Percentiles rank a stretch among this genome's conserved stretches.
phyloP scores from a whole-genome alignment of 352 stramenopile species.

The Ophiocytium majus region DNA sequence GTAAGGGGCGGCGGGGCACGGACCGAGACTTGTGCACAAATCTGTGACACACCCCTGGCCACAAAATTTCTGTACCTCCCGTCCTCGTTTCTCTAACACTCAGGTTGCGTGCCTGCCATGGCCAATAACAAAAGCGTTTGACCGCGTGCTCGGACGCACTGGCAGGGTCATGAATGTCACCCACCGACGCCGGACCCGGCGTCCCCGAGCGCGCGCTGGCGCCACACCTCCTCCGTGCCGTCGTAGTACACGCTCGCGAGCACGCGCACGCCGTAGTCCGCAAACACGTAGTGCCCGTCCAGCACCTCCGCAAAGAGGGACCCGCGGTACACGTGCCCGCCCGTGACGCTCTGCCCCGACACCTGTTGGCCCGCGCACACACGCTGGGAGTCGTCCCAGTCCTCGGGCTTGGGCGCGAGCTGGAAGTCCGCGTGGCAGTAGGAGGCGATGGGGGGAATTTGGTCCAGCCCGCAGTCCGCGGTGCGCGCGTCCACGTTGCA shows the following conservation, averaged over 20 bases:
- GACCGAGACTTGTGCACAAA: too few relatives aligned
- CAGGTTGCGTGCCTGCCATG: too few relatives aligned
- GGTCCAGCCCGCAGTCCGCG: too few relatives aligned
- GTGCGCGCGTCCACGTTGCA: constrained; percentile 13
- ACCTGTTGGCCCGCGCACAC: neutral
- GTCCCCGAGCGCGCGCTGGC: neutral
- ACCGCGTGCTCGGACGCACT: too few relatives aligned
- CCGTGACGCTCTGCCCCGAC: neutral
- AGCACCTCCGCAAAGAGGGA: constrained; percentile 17
- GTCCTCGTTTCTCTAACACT: too few relatives aligned
- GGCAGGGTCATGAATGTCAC: too few relatives aligned
- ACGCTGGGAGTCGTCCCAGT: neutral
- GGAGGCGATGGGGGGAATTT: neutral
- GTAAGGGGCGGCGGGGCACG: too few relatives aligned
- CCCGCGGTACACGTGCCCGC: constrained; percentile 30
- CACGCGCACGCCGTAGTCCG: constrained; percentile 15
- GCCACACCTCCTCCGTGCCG: neutral
- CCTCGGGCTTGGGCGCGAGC: neutral
- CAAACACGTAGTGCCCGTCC: constrained; percentile 29
- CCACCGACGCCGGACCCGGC: neutral
- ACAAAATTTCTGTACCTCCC: too few relatives aligned
- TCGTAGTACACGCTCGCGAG: neutral
- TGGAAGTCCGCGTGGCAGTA: constrained; percentile 12
- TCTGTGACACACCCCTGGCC: too few relatives aligned
- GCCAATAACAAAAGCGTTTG: too few relatives aligned